phyloP scores from a whole-genome alignment of 2,329 filamentous ascomycete genomes.

The Podosphaera xanthii region DNA sequence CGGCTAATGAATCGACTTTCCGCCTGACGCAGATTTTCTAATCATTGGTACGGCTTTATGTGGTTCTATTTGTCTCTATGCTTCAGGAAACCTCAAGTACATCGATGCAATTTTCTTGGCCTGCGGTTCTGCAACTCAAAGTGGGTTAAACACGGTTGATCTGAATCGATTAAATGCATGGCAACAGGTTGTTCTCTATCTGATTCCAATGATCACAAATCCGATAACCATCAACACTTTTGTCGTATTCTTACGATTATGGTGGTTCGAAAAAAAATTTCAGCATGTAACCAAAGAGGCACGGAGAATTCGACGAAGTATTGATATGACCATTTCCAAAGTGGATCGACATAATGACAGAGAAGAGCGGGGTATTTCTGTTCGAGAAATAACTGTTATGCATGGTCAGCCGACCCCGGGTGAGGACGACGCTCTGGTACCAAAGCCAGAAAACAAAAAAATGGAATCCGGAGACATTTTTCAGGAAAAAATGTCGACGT shows the following conservation, averaged over 20 bases:
- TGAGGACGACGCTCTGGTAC: background rate
- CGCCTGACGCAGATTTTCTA: conserved; percentile 39
- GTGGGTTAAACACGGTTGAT: conserved; percentile 66
- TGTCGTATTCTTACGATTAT: conserved; percentile 78
- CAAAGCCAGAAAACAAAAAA: background rate
- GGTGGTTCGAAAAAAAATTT: conserved; percentile 97
- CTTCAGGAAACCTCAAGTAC: conserved; percentile 39
- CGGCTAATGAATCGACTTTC: background rate
- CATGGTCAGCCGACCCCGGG: conserved; percentile 22
- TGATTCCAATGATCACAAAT: conserved; percentile 51
- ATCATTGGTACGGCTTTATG: conserved; percentile 52
- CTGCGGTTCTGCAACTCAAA: conserved; percentile 73
- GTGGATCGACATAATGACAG: conserved; percentile 21
- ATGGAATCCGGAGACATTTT: background rate
- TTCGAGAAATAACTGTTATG: conserved; percentile 42
- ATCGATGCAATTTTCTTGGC: conserved; percentile 79
- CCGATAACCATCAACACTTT: conserved; percentile 67
- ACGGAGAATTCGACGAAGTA: conserved; percentile 36
- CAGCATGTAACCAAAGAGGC: conserved; percentile 61
- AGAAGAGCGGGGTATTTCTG: conserved; percentile 36
- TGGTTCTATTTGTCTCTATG: conserved; percentile 57
- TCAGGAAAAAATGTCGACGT: background rate
- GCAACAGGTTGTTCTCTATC: conserved; percentile 50
- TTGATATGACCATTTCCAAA: conserved; percentile 37
- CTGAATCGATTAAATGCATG: conserved; percentile 45